Conservation (phyloP, 1,284 basidiomycete species). For the Wallemia mellicola region DNA sequence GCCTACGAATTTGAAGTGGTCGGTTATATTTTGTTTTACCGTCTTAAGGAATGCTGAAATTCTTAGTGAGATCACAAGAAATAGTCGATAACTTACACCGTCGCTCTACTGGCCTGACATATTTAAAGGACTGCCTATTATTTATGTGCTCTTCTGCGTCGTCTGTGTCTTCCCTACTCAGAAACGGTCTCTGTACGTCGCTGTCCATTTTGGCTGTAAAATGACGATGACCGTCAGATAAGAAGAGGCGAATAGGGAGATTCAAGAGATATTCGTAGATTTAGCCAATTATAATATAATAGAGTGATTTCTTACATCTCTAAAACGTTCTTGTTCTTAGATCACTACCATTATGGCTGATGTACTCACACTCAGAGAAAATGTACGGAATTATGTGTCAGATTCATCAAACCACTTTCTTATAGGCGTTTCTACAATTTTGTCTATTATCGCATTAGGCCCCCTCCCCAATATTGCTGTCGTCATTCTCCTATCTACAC, state of each 20-base stretch:
- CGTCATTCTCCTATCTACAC: background rate
- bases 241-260: too few species aligned
- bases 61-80: too few species aligned
- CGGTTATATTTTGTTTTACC: constrained; percentile 1
- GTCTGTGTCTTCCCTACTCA: background rate
- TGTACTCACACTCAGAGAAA: too few species aligned
- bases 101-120: background rate
- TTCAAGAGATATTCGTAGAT: too few species aligned
- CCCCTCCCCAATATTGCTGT: background rate
- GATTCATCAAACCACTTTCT: background rate
- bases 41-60: background rate
- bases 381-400: background rate
- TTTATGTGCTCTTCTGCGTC: background rate
- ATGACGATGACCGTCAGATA: too few species aligned
- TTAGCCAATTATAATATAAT: too few species aligned
- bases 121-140: background rate
- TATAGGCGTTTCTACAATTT: background rate
- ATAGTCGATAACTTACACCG: background rate
- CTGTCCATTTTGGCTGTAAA: too few species aligned
- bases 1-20: constrained; percentile 17
- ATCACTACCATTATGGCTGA: too few species aligned
- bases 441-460: background rate
- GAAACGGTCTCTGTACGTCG: too few species aligned
- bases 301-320: too few species aligned
- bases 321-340: too few species aligned